These are phyloP conservation scores for Lyophyllum atratum DNA, from an alignment of 768 basidiomycete species.

Conservation along the genomic window DNA sequence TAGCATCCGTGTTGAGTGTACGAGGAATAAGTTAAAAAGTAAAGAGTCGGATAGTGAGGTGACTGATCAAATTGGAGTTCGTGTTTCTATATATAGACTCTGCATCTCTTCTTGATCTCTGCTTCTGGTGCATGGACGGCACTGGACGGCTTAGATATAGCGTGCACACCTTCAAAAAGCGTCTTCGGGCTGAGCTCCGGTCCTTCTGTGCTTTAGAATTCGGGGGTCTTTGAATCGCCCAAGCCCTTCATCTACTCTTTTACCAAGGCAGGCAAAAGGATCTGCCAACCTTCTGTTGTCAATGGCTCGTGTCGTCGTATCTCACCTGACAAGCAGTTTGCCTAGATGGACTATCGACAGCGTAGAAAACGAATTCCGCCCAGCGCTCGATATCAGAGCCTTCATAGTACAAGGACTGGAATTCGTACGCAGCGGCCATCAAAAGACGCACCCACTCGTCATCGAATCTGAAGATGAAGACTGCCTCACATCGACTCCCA, in stretches of 20 bases:
- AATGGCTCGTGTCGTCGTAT: neutral
- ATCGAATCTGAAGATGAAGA: neutral
- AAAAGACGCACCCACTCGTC: neutral
- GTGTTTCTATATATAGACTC: neutral
- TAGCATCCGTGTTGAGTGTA: conserved; percentile 11
- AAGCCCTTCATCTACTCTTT: neutral
- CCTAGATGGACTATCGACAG: neutral
- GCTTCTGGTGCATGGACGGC: neutral
- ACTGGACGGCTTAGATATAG: neutral
- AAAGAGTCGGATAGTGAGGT: neutral
- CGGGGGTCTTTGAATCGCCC: neutral
- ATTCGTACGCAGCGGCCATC: neutral
- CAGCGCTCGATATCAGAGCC: neutral
- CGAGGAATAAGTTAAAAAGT: conserved; percentile 6
- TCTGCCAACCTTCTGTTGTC: neutral
- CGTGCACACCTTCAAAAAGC: neutral
- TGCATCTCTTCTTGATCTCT: neutral
- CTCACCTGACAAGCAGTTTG: neutral
- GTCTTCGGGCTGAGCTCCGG: neutral
- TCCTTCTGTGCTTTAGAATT: neutral
- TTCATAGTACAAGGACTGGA: neutral
- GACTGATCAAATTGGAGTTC: neutral
- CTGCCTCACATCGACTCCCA: neutral
- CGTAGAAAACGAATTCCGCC: neutral
- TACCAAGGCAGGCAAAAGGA: neutral